phyloP scores from a whole-genome alignment of 2,329 filamentous ascomycete genomes.

The Zymoseptoria brevis region DNA sequence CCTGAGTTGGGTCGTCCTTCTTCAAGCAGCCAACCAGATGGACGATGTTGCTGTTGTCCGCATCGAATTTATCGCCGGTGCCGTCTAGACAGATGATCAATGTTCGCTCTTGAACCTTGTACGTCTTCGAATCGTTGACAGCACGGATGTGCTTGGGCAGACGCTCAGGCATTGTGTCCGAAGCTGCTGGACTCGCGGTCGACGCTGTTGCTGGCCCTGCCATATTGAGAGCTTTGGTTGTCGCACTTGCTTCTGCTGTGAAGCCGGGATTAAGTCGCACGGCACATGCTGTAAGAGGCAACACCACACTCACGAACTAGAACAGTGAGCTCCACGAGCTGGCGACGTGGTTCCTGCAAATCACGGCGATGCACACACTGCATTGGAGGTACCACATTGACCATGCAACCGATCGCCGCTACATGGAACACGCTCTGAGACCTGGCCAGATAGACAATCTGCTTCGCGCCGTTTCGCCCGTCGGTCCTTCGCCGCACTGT shows the following conservation, averaged over 20 bases:
- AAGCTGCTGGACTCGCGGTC: neutral
- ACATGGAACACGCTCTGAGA: neutral
- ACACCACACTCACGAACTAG: neutral
- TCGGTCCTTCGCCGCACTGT: neutral
- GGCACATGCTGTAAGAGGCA: neutral
- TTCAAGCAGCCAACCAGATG: constrained; percentile 38
- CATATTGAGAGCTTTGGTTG: neutral
- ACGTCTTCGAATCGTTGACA: constrained; percentile 17
- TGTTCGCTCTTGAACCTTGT: constrained; percentile 22
- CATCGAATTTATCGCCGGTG: constrained; percentile 39
- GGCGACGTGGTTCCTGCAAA: neutral
- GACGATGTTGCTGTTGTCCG: constrained; percentile 40
- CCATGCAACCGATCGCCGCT: neutral
- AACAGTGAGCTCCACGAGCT: neutral
- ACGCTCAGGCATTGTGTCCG: neutral
- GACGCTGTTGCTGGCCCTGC: neutral
- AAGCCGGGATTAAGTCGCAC: neutral
- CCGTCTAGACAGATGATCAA: constrained; percentile 39
- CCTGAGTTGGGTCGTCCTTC: constrained; percentile 34
- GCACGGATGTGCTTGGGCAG: constrained; percentile 22
- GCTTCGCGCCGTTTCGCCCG: neutral
- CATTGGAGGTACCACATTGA: neutral
- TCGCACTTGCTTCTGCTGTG: neutral
- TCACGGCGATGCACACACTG: neutral
- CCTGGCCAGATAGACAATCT: neutral